Evolutionary conservation across 2,329 filamentous ascomycete species (phyloP), one percentile per base, ranked within the genome.

Genomic region (Niveomyces coronatus): DNA sequence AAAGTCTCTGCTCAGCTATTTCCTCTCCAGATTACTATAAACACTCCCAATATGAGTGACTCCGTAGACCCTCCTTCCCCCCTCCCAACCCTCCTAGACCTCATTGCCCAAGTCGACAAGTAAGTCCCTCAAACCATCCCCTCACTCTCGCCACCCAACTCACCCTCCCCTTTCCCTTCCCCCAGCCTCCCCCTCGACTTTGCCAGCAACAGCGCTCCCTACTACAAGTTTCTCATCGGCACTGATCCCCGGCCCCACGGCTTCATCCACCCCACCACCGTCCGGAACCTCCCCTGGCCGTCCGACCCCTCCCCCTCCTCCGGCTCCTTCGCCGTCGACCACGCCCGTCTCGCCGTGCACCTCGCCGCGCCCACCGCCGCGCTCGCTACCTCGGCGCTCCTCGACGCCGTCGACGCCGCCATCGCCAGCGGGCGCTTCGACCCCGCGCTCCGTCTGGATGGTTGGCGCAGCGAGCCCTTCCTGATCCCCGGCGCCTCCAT

Each of bases 221-320:
- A 69, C 44, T 73, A 70, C 46, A 58, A 56, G 40, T 62, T 74
- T 23, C 49, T 60, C 8, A 56, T 74, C 9, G 57, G 62, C 2
- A 52, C 60, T 3, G 68, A 73, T 42, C 42, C 55, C 14, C 57
- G 63, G 4, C 57, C 66, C 1, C 69, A 74, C 43, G 70, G 70
- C 46, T 69, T 70, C 53, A 57, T 74, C 32, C 61, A 65, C 34
- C 61, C 63, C 3, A 52, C 53, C 33, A 69, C 61, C 13, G 63
- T 71, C 11, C 41, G 56, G 20, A 55, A 57, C 28, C 67, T 74
- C 56, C 67, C 67, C 4, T 68, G 65, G 64, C 65, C 65, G 0
- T 3, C 52, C 0, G n/a, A n/a, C n/a, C n/a, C n/a, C n/a, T n/a
- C n/a, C n/a, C n/a, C n/a, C n/a, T n/a, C n/a, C n/a, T n/a, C n/a